A percentile compares a stretch with the other conserved stretches of the same genome.
These are phyloP conservation scores for Pouteria glomerata DNA, from an alignment of 148 eudicot species.

Conservation along the genomic window DNA sequence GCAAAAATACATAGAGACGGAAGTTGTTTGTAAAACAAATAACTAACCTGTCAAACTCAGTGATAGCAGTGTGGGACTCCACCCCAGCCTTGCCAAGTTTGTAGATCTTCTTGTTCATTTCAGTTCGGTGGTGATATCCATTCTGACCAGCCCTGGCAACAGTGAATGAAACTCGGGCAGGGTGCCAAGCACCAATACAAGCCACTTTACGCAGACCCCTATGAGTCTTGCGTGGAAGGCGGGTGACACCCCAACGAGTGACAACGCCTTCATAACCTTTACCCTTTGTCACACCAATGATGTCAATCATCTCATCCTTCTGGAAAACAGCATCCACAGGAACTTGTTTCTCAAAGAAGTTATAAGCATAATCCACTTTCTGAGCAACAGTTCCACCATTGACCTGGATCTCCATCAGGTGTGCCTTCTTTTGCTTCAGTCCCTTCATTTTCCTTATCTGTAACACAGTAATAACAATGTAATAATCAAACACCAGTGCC, in stretches of 20 bases:
- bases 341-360: slow-evolving; percentile 71
- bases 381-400: slow-evolving; percentile 76
- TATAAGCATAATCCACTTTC: slow-evolving; percentile 70
- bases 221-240: slow-evolving; percentile 87
- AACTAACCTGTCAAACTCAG: slow-evolving; percentile 71
- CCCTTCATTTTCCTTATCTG: slow-evolving; percentile 88
- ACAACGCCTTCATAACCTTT: slow-evolving; percentile 91
- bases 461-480: not conserved
- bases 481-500: not conserved
- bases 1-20: too few relatives aligned
- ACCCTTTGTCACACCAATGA: slow-evolving; percentile 84
- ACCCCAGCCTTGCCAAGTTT: slow-evolving; percentile 41
- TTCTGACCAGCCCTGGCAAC: slow-evolving; percentile 87
- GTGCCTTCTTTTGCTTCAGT: slow-evolving; percentile 80
- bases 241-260: slow-evolving; percentile 85
- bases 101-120: slow-evolving; percentile 59
- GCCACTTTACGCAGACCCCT: slow-evolving; percentile 79
- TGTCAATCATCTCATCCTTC: slow-evolving; percentile 84
- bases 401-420: slow-evolving; percentile 83
- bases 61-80: slow-evolving; percentile 53
- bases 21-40: too few relatives aligned
- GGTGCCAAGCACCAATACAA: slow-evolving; percentile 45
- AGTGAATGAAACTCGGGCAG: slow-evolving; percentile 82
- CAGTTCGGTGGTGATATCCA: slow-evolving; percentile 83
- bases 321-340: slow-evolving; percentile 75